Evolutionary conservation across 768 basidiomycete species (phyloP), one percentile per base, ranked within the genome.

Genomic region (Mycena olivaceomarginata): DNA sequence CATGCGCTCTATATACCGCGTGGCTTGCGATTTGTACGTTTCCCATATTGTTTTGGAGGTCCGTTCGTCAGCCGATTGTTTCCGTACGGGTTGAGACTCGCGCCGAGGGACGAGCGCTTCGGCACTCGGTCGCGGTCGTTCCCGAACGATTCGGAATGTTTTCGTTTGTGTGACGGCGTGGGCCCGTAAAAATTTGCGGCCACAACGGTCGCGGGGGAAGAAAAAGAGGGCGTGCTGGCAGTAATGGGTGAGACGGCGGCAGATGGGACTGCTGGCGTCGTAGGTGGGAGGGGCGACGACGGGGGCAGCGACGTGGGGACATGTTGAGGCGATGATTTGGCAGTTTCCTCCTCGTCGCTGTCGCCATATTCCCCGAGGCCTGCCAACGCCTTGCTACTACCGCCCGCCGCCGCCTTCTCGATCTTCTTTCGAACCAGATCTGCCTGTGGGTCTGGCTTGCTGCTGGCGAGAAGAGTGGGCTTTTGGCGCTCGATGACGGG

Each of bases 341-440:
- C 8, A 16, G 62, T 53, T 18, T 76, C 71, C 25, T 81, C 82
- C 16, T 77, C 80, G 25, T 84, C 85, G 62, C 78, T 81, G 71
- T 84, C 85, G 25, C 72, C 78, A 67, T 87, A 86, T 37, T 71
- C 82, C 9, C 69, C 80, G 16, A 86, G 79, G 20, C 76, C 78
- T 4, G 70, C 75, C 12, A 86, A 76, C 5, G 80, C 75, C 43
- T 75, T 67, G 57, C 78, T 79, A 71, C 72, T 67, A 60, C 78
- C 78, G 73, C 74, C 84, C 40, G 85, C 82, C 45, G 84, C 81
- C 31, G 89, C 88, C 18, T 31, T 31, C 31, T 87, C 86, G 48
- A 93, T 93, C 83, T 90, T 93, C 82, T 85, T 89, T 83, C 91
- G 90, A 67, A 93, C 80, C 25, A 83, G 77, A 48, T 85, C 84